Base-by-base conservation (phyloP, 2,329 filamentous ascomycete species). In the Trichothecium roseum region DNA sequence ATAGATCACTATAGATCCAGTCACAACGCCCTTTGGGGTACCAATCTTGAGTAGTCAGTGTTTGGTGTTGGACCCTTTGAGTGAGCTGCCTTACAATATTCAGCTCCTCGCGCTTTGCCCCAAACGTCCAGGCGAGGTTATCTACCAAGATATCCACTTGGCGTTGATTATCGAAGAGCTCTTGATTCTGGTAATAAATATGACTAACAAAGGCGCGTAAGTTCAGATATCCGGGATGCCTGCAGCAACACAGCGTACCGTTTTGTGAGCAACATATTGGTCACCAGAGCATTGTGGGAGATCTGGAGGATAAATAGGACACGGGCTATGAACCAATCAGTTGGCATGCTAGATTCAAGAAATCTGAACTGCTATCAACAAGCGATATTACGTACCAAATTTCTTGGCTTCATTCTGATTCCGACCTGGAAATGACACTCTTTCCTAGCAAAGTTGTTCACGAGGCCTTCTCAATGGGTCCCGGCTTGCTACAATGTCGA, bases 171-270 rank as follows among this genome's bases (percentile, higher is more conserved):
- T 68, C 66, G 48, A 91, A 93, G 0, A 93, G 61, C 8, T 76
- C 69, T 4, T 79, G 74, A 44, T 87, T 71, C 46, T 84, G 76
- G 51, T 93, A 93, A 54, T 80, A 93, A 4, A 93, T 77, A 48
- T 84, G 83, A 41, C 84, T 89, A 18, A 3, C 15, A n/a, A n/a
- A n/a, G n/a, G n/a, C n/a, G n/a, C n/a, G n/a, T n/a, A n/a, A n/a
- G n/a, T n/a, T n/a, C n/a, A n/a, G n/a, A n/a, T n/a, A n/a, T n/a
- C 6, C 20, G 14, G 28, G 10, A 24, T 33, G 8, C n/a, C n/a
- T n/a, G n/a, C n/a, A n/a, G n/a, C n/a, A n/a, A n/a, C n/a, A n/a
- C n/a, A n/a, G 46, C 55, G 30, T 34, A 79, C 76, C 77, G 72
- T 54, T 81, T 82, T 3, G 77, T 80, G 15, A 77, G 61, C 3